Base-by-base conservation (phyloP, 2,329 filamentous ascomycete genomes). In the Nemania sp. region DNA sequence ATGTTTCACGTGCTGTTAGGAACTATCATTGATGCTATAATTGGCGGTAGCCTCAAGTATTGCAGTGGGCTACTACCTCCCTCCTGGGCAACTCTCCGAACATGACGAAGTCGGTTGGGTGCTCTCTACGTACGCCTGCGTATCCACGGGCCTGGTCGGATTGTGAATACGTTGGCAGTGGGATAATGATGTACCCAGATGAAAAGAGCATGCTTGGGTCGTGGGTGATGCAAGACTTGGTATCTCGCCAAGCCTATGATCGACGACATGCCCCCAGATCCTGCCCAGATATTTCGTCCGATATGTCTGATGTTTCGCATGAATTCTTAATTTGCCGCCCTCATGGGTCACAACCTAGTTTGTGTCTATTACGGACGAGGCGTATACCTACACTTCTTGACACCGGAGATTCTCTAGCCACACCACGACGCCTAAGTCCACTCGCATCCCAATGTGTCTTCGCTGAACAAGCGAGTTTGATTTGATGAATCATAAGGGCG, bases 221-320 rank as follows among this genome's bases (percentile, higher is more conserved):
- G 22, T 22, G 10, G 26, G 27, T 13, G 22, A 66, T 24, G 15
- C n/a, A 26, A 18, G n/a, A 8, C 20, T 24, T 10, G n/a, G 35
- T 62, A n/a, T 13, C 45, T 27, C 29, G 13, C 32, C 18, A 26
- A 45, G 18, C 5, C 49, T 13, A 22, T 6, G n/a, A 27, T 32
- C 53, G 22, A 20, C 20, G 26, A 49, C 20, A 18, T 22, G 24
- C n/a, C n/a, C n/a, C n/a, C n/a, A n/a, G n/a, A n/a, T n/a, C n/a
- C n/a, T n/a, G n/a, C 5, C 20, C 8, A 56, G 41, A 18, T 7
- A 4, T 13, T 58, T 63, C 43, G 51, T 64, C 38, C 15, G 22
- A 56, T 64, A 38, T 53, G n/a, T 22, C 13, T 27, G 15, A 26
- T 22, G 29, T 45, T 62, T 57, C 18, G 52, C 24, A 66, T 52